These are phyloP conservation scores for Hyphodiscus hymeniophilus DNA, from an alignment of 495 filamentous ascomycete species.

Conservation along the genomic window DNA sequence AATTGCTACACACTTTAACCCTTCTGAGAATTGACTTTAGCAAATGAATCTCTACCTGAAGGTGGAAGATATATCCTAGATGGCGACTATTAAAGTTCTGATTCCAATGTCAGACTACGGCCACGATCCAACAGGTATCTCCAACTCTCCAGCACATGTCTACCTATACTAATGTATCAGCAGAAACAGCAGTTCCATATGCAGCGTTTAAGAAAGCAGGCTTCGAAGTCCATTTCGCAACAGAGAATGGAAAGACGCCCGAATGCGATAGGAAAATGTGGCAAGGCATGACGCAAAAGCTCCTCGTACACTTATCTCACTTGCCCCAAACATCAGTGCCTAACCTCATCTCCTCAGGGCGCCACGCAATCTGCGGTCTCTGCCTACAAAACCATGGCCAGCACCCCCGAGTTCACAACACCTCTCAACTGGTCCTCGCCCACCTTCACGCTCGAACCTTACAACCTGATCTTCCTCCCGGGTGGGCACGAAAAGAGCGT, in stretches of 20 bases:
- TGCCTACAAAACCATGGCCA: slow-evolving; percentile 34
- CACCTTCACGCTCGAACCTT: slow-evolving; percentile 35
- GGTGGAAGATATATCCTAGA: neutral
- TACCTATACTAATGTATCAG: neutral
- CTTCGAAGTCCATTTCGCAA: slow-evolving; percentile 42
- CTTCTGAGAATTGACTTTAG: too few species aligned
- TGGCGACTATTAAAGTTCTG: slow-evolving; percentile 25
- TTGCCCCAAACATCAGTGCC: neutral
- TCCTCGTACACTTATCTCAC: slow-evolving; percentile 31
- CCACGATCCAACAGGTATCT: slow-evolving; percentile 45
- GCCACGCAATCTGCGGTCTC: slow-evolving; percentile 34
- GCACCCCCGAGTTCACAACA: slow-evolving; percentile 32
- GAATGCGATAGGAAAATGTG: slow-evolving; percentile 45
- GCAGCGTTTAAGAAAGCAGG: slow-evolving; percentile 40
- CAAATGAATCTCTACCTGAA: too few species aligned
- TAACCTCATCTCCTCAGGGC: slow-evolving; percentile 27
- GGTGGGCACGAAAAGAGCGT: slow-evolving; percentile 48
- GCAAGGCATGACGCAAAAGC: slow-evolving; percentile 41
- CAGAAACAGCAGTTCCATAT: slow-evolving; percentile 46
- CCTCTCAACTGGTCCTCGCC: slow-evolving; percentile 40
- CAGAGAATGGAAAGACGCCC: slow-evolving; percentile 39
- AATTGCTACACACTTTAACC: neutral
- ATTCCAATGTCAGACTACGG: slow-evolving; percentile 49
- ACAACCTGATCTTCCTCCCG: slow-evolving; percentile 42
- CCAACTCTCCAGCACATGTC: neutral